A percentile compares a stretch with the other conserved stretches of the same genome.
These are phyloP conservation scores for Glaciozyma antarctica DNA, from an alignment of 768 basidiomycete species.

Conservation along the genomic window DNA sequence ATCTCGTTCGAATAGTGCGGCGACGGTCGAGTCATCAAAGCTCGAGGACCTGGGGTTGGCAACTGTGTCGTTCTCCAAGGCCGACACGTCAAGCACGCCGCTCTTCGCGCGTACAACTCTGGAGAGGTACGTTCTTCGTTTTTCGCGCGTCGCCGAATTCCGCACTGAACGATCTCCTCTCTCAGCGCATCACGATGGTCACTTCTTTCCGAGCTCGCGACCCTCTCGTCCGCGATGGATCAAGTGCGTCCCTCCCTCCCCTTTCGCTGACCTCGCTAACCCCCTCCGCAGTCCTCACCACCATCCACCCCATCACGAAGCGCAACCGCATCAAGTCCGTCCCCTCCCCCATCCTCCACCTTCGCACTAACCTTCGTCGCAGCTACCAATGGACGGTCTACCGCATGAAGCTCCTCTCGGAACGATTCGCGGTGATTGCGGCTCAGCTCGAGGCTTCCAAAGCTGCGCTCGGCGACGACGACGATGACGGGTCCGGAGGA, in stretches of 20 bases:
- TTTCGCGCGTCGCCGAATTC: too few species aligned
- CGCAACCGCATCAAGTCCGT: conserved; percentile 20
- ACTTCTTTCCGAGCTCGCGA: conserved; percentile 22
- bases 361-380: not conserved
- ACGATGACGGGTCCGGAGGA: conserved; percentile 2
- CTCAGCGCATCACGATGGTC: conserved; percentile 11
- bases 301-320: conserved; percentile 17
- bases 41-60: conserved; percentile 15
- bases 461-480: not conserved
- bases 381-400: conserved; percentile 5
- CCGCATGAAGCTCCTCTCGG: conserved; percentile 15
- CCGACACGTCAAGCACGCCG: conserved; percentile 11
- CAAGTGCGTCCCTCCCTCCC: not conserved
- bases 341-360: not conserved
- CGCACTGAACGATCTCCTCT: not conserved
- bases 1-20: not conserved
- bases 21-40: conserved; percentile 17
- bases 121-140: not conserved
- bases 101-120: conserved; percentile 12
- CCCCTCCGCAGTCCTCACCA: conserved; percentile 3
- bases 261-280: too few species aligned
- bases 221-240: conserved; percentile 12
- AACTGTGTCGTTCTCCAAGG: conserved; percentile 20
- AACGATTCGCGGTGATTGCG: conserved; percentile 11
- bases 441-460: conserved; percentile 12